Evolutionary conservation across 1,284 basidiomycete genomes (phyloP), one percentile per base, ranked within the genome.

Genomic region (Puccinia novopanici): DNA sequence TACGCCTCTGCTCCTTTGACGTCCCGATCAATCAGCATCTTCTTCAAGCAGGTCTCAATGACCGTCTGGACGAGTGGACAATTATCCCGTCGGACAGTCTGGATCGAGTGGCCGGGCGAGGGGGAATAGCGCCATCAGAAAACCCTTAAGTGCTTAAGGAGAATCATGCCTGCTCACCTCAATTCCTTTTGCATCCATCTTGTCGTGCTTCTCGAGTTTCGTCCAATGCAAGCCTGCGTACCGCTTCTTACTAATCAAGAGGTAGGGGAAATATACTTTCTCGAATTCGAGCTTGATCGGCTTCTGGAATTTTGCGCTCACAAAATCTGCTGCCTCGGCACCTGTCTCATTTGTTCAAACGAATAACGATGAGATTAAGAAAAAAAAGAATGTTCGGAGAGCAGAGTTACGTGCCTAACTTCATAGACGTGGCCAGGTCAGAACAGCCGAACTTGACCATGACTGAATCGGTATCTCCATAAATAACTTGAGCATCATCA

Each of bases 251-350:
- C 88, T 97, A 86, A 98, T 98, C 55, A 98, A 90, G 74, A 98
- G 87, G 85, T 98, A 98, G 3, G 95, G 95, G 86, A 92, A 98
- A 87, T 98, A 98, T 0, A 98, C 94, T 85, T 98, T 98, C 86
- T 98, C 95, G 87, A 98, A 98, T 86, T 98, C 95, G 24, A 98
- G 90, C 85, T 97, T 98, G 88, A 98, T 98, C 0, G 95, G 95
- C 84, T 92, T 92, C 84, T 94, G 88, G 86, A 98, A 98, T 85
- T 94, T 94, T 54, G 88, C 86, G 0, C 95, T 95, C 8, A 99
- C 96, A n/a, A 93, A 89, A 42, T 93, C 91, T 0, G 97, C 97
- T 0, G 97, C 97, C 87, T 98, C 93, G 40, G 91, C 91, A 52
- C 96, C 95, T 94, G 83, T 48, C 65, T 45, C 75, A 34, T 30